phyloP scores from a whole-genome alignment of 2,329 filamentous ascomycete genomes.

The Leptosphaerulina australis region DNA sequence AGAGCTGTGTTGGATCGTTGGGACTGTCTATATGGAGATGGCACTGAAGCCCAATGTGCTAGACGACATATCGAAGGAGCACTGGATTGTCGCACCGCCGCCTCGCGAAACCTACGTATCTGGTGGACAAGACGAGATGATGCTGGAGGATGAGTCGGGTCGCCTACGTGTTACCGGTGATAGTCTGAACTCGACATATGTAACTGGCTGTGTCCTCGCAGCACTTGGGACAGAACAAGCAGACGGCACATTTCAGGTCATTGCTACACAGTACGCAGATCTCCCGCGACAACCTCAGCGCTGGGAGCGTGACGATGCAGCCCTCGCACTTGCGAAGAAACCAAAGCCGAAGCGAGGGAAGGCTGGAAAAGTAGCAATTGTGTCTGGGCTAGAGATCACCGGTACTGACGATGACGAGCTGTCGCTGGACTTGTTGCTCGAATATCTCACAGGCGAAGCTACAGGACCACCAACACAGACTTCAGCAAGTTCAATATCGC shows the following conservation, averaged over 20 bases:
- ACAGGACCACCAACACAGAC: constrained; percentile 65
- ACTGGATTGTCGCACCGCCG: constrained; percentile 86
- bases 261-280: constrained; percentile 88
- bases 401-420: constrained; percentile 76
- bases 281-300: constrained; percentile 80
- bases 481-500: constrained; percentile 71
- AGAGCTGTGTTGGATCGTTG: constrained; percentile 91
- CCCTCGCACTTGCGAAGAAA: constrained; percentile 38
- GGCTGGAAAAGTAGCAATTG: constrained; percentile 77
- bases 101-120: constrained; percentile 77
- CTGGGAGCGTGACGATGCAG: constrained; percentile 70
- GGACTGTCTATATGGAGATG: constrained; percentile 98
- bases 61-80: constrained; percentile 94
- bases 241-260: constrained; percentile 88
- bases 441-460: constrained; percentile 87
- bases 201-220: constrained; percentile 93
- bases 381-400: constrained; percentile 86
- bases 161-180: constrained; percentile 79
- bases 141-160: constrained; percentile 95
- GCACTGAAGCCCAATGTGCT: constrained; percentile 93
- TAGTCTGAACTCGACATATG: constrained; percentile 71
- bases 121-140: constrained; percentile 69
- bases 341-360: constrained; percentile 51
- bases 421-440: constrained; percentile 76
- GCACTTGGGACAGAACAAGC: constrained; percentile 92